A percentile compares a stretch with the other conserved stretches of the same genome.
Evolutionary conservation across 1,139 yeast genomes (phyloP).

Genomic region (Citeromyces siamensis): DNA sequence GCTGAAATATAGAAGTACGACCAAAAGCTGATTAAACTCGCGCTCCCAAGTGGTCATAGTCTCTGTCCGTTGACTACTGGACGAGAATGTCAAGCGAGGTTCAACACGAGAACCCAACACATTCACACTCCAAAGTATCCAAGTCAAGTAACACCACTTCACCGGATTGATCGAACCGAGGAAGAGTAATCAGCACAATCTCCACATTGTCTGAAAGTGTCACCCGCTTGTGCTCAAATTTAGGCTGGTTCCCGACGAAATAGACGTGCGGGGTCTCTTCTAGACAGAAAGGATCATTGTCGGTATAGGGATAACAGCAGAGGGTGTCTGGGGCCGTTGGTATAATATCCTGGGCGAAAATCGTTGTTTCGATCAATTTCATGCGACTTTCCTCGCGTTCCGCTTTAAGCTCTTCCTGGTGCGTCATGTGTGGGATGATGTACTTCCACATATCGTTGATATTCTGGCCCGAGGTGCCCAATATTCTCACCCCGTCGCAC

Average conservation of each 20-base stretch:
- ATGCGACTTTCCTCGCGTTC: constrained; percentile 23
- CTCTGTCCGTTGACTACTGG: too few relatives aligned
- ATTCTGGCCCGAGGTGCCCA: constrained; percentile 82
- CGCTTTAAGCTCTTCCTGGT: constrained; percentile 10
- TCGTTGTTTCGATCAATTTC: constrained; percentile 51
- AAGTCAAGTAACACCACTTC: constrained; percentile 57
- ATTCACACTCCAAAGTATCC: constrained; percentile 38
- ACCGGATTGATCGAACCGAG: constrained; percentile 56
- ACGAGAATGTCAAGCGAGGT: too few relatives aligned
- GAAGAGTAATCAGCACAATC: constrained; percentile 54
- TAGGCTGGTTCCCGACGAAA: constrained; percentile 74
- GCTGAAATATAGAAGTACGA: too few relatives aligned
- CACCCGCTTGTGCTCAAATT: constrained; percentile 29
- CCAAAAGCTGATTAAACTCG: too few relatives aligned
- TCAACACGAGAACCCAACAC: too few relatives aligned
- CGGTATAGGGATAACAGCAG: constrained; percentile 78
- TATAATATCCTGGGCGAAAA: constrained; percentile 76
- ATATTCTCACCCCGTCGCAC: constrained; percentile 36
- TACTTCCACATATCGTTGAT: constrained; percentile 69
- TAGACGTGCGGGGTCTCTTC: constrained; percentile 75
- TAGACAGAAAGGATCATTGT: constrained; percentile 71
- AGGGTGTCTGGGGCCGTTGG: constrained; percentile 97
- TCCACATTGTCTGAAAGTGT: constrained; percentile 18
- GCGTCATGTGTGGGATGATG: constrained; percentile 23
- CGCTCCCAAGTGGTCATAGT: too few relatives aligned